phyloP scores from a whole-genome alignment of 140 eudicot species.

The Bidens hawaiensis region DNA sequence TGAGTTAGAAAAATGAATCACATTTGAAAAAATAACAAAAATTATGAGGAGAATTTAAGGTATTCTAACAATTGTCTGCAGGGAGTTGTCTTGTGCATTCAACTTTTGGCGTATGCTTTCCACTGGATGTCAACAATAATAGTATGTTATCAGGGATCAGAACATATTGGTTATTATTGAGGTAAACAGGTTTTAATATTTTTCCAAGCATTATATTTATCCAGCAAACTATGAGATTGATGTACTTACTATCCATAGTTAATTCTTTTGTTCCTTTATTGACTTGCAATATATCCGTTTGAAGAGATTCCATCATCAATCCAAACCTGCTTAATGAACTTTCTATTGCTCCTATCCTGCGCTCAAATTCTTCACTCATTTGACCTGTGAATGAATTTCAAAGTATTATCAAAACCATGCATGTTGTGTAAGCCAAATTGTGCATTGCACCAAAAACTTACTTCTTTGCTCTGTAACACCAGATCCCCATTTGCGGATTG shows the following conservation, averaged over 20 bases:
- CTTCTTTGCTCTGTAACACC: conserved; percentile 62
- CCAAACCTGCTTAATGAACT: conserved; percentile 79
- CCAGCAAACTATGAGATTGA: neutral
- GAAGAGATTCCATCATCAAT: conserved; percentile 89
- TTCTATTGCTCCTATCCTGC: conserved; percentile 70
- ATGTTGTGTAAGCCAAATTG: conserved; percentile 8
- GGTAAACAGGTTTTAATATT: neutral
- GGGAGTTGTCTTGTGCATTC: conserved; percentile 49
- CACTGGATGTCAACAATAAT: conserved; percentile 42
- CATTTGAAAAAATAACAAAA: neutral
- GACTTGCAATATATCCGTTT: conserved; percentile 77
- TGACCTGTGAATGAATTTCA: conserved; percentile 59
- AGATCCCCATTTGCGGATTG: conserved; percentile 63
- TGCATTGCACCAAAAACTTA: conserved; percentile 29
- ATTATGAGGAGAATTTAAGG: conserved; percentile 10
- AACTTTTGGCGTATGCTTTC: conserved; percentile 77
- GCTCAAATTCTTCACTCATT: conserved; percentile 68
- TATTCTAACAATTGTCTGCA: conserved; percentile 59
- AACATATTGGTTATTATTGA: neutral
- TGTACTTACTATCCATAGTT: conserved; percentile 67
- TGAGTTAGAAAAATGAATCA: conserved; percentile 21
- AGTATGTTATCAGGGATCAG: neutral
- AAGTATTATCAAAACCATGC: conserved; percentile 14
- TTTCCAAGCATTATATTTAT: neutral
- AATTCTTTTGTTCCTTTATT: conserved; percentile 82